Base-by-base conservation (phyloP, 2,329 filamentous ascomycete genomes). In the Diplocarpon mali region DNA sequence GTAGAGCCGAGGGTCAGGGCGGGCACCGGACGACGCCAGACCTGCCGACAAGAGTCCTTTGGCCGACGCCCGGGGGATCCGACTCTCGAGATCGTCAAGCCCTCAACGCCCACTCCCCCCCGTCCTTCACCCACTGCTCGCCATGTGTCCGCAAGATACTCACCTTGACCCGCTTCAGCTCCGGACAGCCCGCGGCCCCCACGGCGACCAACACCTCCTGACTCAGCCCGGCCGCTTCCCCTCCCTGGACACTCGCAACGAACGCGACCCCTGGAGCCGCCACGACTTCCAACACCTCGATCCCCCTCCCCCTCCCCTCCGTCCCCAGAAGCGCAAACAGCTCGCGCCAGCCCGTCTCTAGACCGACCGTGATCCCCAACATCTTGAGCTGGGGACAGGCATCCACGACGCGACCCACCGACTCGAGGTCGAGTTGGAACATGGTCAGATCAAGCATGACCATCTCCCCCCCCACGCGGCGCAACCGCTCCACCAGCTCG, bases 351-450 rank as follows among this genome's bases (percentile, higher is more conserved):
- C 50, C 49, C n/a, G 34, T 44, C 6, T 65, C 62, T 3, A 66
- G 53, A 17, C 63, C 58, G 0, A 68, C 46, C 15, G 64, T 66
- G 2, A 60, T 50, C 40, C 60, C 63, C 35, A 69, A 41, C 9
- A 68, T 61, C 58, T 65, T 61, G 7, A 69, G 38, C 4, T 59
- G 57, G 41, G 57, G 60, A 49, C 67, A 64, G 39, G 49, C 54
- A n/a, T 52, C 54, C 15, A 68, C 41, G 2, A 69, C 52, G 24
- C 52, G 55, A 24, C 50, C 48, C 28, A 69, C 52, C 14, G 67
- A 59, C 27, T 55, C 50, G 6, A 60, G 36, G 7, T 54, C 59
- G 4, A 70, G 38, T 1, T 64, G 66, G 49, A 68, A 69, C 35
- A 69, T 52, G 9, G 66, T 68, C 10, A 59, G 54, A 52, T 69